phyloP scores from a whole-genome alignment of 768 basidiomycete genomes.

The Phylloporus sp. region DNA sequence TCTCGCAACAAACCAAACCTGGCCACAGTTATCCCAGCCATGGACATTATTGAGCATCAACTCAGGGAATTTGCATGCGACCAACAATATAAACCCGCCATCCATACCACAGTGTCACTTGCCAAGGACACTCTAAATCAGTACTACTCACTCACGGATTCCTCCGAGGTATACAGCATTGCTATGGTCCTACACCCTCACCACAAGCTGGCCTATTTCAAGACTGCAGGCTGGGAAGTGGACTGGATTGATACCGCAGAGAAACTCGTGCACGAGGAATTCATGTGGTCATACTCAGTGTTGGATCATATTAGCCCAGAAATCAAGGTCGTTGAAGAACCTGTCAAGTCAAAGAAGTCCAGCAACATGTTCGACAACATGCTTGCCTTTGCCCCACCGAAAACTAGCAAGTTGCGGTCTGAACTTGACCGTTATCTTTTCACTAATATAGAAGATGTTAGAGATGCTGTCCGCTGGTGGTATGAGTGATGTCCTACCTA shows the following conservation, averaged over 20 bases:
- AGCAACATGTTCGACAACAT: conserved; percentile 21
- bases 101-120: background rate
- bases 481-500: background rate
- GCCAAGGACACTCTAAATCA: too few relatives aligned
- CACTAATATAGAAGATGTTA: conserved; percentile 5
- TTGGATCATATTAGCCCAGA: background rate
- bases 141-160: background rate
- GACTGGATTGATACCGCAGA: conserved; percentile 27
- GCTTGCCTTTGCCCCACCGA: background rate
- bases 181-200: conserved; percentile 21
- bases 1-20: background rate
- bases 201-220: conserved; percentile 31
- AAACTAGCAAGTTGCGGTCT: background rate
- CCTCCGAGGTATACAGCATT: background rate
- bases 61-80: background rate
- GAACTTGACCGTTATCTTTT: conserved; percentile 29
- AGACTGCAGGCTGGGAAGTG: conserved; percentile 20
- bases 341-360: background rate
- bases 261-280: background rate
- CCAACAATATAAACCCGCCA: background rate
- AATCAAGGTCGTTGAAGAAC: background rate
- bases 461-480: background rate
- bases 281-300: background rate
- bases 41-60: background rate
- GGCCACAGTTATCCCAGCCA: background rate